phyloP scores from a whole-genome alignment of 108 stramenopile genomes.

The Conticribra weissflogii region DNA sequence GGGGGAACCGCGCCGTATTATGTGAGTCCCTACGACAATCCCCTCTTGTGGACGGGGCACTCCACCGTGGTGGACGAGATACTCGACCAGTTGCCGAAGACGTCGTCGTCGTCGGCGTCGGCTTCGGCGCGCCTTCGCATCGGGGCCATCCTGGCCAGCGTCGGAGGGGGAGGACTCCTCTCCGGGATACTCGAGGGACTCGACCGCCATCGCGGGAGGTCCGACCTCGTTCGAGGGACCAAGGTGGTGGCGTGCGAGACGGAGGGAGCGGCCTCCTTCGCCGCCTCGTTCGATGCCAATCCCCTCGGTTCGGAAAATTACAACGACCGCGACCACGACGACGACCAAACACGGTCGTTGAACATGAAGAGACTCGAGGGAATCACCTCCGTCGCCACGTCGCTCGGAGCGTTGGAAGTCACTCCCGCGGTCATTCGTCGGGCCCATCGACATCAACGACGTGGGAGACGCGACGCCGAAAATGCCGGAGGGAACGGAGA shows the following conservation, averaged over 20 bases:
- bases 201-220: conserved; percentile 33
- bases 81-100: conserved; percentile 51
- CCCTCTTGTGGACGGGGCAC: conserved; percentile 91
- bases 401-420: conserved; percentile 82
- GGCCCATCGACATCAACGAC: conserved; percentile 44
- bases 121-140: conserved; percentile 36
- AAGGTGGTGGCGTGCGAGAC: conserved; percentile 89
- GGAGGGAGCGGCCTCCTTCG: conserved; percentile 86
- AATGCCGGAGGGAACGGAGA: conserved; percentile 17
- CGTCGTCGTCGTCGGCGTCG: conserved; percentile 20
- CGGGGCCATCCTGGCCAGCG: conserved; percentile 82
- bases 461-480: too few relatives aligned
- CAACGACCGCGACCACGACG: too few relatives aligned
- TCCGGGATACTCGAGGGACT: conserved; percentile 87
- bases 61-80: conserved; percentile 87
- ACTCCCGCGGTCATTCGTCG: conserved; percentile 78
- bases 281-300: conserved; percentile 39
- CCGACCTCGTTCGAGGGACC: conserved; percentile 35
- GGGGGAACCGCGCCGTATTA: conserved; percentile 32
- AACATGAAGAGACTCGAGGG: conserved; percentile 54
- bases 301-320: not conserved
- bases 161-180: conserved; percentile 92
- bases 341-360: too few relatives aligned
- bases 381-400: conserved; percentile 85
- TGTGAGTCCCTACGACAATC: conserved; percentile 86